Percentiles rank a stretch among this genome's conserved stretches.
Conservation (phyloP, 768 basidiomycete species). For the Terana coerulea region DNA sequence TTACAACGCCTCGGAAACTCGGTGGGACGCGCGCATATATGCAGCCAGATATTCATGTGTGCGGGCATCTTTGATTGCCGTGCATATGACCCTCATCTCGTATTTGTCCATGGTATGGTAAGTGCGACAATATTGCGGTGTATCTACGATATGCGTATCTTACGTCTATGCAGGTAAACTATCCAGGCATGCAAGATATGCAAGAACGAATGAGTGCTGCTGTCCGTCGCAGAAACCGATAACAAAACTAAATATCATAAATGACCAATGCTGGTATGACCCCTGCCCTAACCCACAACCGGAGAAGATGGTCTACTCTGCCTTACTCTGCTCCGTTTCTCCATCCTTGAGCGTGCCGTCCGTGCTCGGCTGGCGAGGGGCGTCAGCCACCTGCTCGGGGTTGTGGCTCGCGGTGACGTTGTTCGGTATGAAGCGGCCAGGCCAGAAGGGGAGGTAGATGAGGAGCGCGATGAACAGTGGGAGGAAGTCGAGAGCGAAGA, state of each 20-base stretch:
- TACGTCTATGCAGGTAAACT: too few relatives aligned
- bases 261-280: neutral
- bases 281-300: neutral
- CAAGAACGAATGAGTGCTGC: too few relatives aligned
- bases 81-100: neutral
- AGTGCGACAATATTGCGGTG: too few relatives aligned
- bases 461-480: conserved; percentile 60
- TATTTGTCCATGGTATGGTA: neutral
- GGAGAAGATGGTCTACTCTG: neutral
- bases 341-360: neutral
- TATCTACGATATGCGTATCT: too few relatives aligned
- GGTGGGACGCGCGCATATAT: too few relatives aligned
- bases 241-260: neutral
- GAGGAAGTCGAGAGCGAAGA: conserved; percentile 66
- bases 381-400: neutral
- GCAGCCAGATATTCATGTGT: too few relatives aligned
- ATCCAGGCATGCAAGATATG: too few relatives aligned
- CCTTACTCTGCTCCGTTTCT: too few relatives aligned
- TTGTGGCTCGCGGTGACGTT: neutral
- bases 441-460: conserved; percentile 63
- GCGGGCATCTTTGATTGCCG: too few relatives aligned
- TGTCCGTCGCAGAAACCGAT: too few relatives aligned
- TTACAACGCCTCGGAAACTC: too few relatives aligned
- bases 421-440: conserved; percentile 48
- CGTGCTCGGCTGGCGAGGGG: neutral